phyloP scores from a whole-genome alignment of 257 asterid species.

The Fraxinus excelsior region DNA sequence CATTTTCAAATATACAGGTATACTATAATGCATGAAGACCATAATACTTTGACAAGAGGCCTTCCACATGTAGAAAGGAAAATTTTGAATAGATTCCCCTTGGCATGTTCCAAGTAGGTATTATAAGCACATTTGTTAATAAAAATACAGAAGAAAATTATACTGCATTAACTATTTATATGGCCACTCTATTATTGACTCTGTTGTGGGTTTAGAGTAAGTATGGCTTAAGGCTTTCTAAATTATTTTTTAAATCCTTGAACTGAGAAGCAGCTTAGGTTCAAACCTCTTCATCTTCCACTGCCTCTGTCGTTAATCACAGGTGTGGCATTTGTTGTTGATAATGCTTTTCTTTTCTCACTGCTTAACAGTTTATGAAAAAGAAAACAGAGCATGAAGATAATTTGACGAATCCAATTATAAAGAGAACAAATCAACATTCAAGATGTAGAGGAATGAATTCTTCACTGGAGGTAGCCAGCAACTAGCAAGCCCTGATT shows the following conservation, averaged over 20 bases:
- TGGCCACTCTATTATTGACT: too few species aligned
- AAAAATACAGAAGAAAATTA: too few species aligned
- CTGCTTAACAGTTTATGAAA: background rate
- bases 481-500: background rate
- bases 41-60: too few species aligned
- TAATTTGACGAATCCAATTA: background rate
- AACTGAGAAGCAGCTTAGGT: background rate
- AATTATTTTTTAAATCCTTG: background rate
- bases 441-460: background rate
- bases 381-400: background rate
- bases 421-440: background rate
- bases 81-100: too few species aligned
- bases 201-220: too few species aligned
- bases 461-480: background rate
- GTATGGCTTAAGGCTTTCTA: background rate
- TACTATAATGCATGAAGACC: too few species aligned
- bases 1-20: too few species aligned
- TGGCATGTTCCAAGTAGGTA: too few species aligned
- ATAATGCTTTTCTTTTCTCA: too few species aligned
- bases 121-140: too few species aligned
- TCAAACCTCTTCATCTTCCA: background rate
- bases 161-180: too few species aligned
- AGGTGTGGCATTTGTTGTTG: background rate
- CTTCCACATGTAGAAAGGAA: too few species aligned
- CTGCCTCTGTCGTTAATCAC: background rate